Percentiles rank a stretch among this genome's conserved stretches.
Evolutionary conservation across 495 filamentous ascomycete genomes (phyloP).

Genomic region (Penicillium arizonense): DNA sequence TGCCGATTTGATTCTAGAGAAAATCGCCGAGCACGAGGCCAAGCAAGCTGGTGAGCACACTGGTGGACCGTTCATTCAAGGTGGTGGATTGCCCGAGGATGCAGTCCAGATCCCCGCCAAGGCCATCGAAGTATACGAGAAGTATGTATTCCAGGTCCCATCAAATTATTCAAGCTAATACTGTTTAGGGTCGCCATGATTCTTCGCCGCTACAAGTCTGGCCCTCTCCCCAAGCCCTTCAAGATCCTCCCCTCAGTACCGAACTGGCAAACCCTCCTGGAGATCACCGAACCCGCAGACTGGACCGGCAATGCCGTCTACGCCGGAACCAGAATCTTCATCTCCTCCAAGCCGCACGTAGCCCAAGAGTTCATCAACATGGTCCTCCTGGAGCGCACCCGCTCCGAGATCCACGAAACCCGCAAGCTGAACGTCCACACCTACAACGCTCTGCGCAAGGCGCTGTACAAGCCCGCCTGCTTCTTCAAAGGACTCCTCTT

Average conservation of each 20-base stretch:
- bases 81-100: constrained; percentile 61
- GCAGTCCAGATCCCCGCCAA: constrained; percentile 86
- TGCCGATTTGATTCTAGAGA: constrained; percentile 86
- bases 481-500: constrained; percentile 98
- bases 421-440: constrained; percentile 95
- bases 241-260: constrained; percentile 92
- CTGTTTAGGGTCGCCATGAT: constrained; percentile 74
- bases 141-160: constrained; percentile 50
- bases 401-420: constrained; percentile 81
- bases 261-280: constrained; percentile 56
- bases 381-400: constrained; percentile 81
- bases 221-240: constrained; percentile 93
- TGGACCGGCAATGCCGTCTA: constrained; percentile 90
- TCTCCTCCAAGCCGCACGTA: constrained; percentile 71
- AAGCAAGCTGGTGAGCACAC: constrained; percentile 44
- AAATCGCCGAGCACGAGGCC: constrained; percentile 91
- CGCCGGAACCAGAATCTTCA: constrained; percentile 85
- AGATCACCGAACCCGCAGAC: constrained; percentile 74
- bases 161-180: constrained; percentile 12
- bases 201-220: constrained; percentile 89
- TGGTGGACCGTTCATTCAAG: constrained; percentile 38
- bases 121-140: constrained; percentile 89
- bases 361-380: constrained; percentile 78
- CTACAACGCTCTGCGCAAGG: constrained; percentile 88
- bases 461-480: constrained; percentile 89